These are phyloP conservation scores for Chrysoporthe austroafricana DNA, from an alignment of 2,329 filamentous ascomycete genomes.

Conservation along the genomic window DNA sequence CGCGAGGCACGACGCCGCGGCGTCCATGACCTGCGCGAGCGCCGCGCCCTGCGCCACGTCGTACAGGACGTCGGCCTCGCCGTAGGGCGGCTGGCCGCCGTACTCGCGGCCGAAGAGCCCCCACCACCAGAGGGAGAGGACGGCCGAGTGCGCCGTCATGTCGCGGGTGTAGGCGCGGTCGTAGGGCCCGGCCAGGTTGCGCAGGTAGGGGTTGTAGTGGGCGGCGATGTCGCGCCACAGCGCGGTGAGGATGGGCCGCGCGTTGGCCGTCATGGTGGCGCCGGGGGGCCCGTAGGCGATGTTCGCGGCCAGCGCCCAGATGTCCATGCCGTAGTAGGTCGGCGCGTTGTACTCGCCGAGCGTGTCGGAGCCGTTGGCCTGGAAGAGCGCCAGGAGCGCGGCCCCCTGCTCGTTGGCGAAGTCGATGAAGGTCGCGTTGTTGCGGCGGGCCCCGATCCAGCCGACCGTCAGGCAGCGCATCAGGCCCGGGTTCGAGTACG, in stretches of 20 bases:
- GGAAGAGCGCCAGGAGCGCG: slow-evolving; percentile 38
- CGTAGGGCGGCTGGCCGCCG: slow-evolving; percentile 42
- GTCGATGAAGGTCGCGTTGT: slow-evolving; percentile 42
- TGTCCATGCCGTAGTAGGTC: slow-evolving; percentile 47
- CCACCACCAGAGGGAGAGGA: slow-evolving; percentile 49
- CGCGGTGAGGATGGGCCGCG: slow-evolving; percentile 36
- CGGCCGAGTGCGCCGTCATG: slow-evolving; percentile 44
- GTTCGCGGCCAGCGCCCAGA: slow-evolving; percentile 44
- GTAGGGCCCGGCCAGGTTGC: slow-evolving; percentile 42
- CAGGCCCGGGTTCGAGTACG: slow-evolving; percentile 46
- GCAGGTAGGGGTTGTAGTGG: slow-evolving; percentile 43
- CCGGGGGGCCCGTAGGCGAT: slow-evolving; percentile 42
- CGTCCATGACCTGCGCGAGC: slow-evolving; percentile 44
- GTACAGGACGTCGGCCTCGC: slow-evolving; percentile 45
- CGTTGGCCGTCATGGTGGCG: slow-evolving; percentile 37
- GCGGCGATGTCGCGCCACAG: slow-evolving; percentile 42
- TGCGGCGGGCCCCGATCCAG: slow-evolving; percentile 45
- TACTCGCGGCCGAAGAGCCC: slow-evolving; percentile 45
- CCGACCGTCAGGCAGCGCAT: slow-evolving; percentile 46
- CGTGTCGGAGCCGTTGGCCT: slow-evolving; percentile 37
- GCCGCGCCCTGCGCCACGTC: slow-evolving; percentile 46
- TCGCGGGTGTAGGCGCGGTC: slow-evolving; percentile 45
- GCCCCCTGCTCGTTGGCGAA: slow-evolving; percentile 43
- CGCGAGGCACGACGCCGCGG: slow-evolving; percentile 37
- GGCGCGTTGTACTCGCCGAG: slow-evolving; percentile 46